Evolutionary conservation across 2,329 filamentous ascomycete species (phyloP).

Genomic region (Aureobasidium mangrovei): DNA sequence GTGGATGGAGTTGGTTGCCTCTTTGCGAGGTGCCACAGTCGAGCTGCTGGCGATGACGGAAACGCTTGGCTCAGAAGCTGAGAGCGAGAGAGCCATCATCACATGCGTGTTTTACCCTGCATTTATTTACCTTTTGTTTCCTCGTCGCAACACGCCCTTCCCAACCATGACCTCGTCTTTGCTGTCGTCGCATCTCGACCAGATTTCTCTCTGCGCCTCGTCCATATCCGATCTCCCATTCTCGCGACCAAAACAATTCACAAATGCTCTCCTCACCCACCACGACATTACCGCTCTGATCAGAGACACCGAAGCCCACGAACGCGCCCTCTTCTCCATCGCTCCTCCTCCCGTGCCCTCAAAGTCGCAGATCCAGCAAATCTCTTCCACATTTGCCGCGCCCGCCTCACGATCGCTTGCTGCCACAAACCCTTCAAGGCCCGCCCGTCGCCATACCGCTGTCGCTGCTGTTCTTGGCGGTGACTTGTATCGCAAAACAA

Average conservation of each 20-base stretch:
- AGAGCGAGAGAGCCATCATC: conserved; percentile 3
- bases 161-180: conserved; percentile 24
- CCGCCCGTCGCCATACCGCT: conserved; percentile 64
- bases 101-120: conserved; percentile 2
- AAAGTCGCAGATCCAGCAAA: conserved; percentile 26
- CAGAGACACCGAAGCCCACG: conserved; percentile 88
- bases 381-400: conserved; percentile 21
- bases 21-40: background rate
- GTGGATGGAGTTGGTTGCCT: conserved; percentile 1
- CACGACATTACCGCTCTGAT: conserved; percentile 93
- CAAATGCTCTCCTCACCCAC: conserved; percentile 77
- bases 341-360: conserved; percentile 54
- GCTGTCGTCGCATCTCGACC: conserved; percentile 41
- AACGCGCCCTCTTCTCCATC: conserved; percentile 89
- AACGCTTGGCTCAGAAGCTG: background rate
- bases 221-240: conserved; percentile 51
- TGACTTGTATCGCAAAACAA: conserved; percentile 75
- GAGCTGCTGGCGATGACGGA: conserved; percentile 12
- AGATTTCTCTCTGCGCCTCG: conserved; percentile 40
- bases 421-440: conserved; percentile 27
- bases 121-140: conserved; percentile 7
- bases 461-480: conserved; percentile 83
- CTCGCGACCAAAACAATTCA: conserved; percentile 85
- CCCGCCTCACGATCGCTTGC: conserved; percentile 38
- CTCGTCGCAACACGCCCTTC: background rate